These are phyloP conservation scores for Flaveria robusta DNA, from an alignment of 129 eudicot genomes.

Conservation along the genomic window DNA sequence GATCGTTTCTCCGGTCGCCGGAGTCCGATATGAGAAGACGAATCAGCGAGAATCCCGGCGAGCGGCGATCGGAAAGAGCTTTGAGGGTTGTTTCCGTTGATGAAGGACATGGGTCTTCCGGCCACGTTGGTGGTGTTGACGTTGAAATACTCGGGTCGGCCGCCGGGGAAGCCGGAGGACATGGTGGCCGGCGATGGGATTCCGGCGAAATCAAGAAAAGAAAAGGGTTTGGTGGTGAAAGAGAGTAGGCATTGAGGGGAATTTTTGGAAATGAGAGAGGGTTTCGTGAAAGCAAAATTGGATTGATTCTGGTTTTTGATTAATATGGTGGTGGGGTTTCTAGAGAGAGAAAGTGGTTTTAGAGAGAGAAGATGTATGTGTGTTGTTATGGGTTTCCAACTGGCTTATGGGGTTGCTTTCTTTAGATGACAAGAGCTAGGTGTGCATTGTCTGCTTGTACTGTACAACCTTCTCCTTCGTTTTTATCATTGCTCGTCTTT, in stretches of 20 bases:
- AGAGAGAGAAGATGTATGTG: constrained; percentile 15
- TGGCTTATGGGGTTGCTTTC: constrained; percentile 44
- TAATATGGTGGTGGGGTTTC: constrained; percentile 20
- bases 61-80: constrained; percentile 30
- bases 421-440: constrained; percentile 37
- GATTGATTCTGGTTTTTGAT: constrained; percentile 45
- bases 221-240: constrained; percentile 21
- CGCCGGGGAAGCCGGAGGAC: constrained; percentile 66
- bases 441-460: constrained; percentile 34
- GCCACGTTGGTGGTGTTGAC: constrained; percentile 26
- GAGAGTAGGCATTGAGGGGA: constrained; percentile 37
- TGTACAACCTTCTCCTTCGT: constrained; percentile 23
- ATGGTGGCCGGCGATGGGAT: constrained; percentile 30
- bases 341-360: constrained; percentile 30
- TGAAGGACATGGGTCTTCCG: constrained; percentile 46
- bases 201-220: constrained; percentile 8
- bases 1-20: constrained; percentile 43
- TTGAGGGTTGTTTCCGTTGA: constrained; percentile 18
- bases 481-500: neutral
- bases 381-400: constrained; percentile 43
- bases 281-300: constrained; percentile 51
- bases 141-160: constrained; percentile 47
- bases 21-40: constrained; percentile 28
- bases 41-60: constrained; percentile 33
- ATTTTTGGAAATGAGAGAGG: constrained; percentile 47